Evolutionary conservation across 306 rosid genomes (phyloP).

Genomic region (Potentilla sterilis): DNA sequence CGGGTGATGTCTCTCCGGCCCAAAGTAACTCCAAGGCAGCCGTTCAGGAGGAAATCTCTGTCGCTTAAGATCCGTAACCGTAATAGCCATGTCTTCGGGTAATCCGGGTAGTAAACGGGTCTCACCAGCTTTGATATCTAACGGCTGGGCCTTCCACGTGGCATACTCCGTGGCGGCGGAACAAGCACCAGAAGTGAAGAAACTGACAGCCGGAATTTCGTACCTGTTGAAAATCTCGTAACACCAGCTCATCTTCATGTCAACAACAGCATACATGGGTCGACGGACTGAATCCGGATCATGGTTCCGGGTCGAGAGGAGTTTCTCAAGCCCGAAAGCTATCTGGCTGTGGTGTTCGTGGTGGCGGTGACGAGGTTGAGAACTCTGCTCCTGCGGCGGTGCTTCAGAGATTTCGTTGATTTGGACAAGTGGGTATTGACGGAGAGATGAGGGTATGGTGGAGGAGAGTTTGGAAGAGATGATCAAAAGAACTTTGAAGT

Average conservation of each 20-base stretch:
- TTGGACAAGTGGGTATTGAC: slow-evolving; percentile 38
- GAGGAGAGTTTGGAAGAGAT: slow-evolving; percentile 41
- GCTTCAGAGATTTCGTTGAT: slow-evolving; percentile 25
- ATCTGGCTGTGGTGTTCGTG: slow-evolving; percentile 14
- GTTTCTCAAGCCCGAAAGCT: slow-evolving; percentile 26
- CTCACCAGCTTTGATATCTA: slow-evolving; percentile 42
- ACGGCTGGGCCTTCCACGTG: slow-evolving; percentile 41
- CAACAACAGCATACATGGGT: too few relatives aligned
- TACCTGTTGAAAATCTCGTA: too few relatives aligned
- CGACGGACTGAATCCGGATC: too few relatives aligned
- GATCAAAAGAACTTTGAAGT: slow-evolving; percentile 32
- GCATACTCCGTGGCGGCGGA: slow-evolving; percentile 52
- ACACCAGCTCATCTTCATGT: too few relatives aligned
- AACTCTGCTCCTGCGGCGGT: neutral
- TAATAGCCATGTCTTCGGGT: slow-evolving; percentile 50
- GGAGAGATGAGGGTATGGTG: slow-evolving; percentile 47
- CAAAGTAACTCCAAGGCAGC: neutral
- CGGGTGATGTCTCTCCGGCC: neutral
- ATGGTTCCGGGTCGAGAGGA: slow-evolving; percentile 21
- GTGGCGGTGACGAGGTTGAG: slow-evolving; percentile 17
- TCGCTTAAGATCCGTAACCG: slow-evolving; percentile 32
- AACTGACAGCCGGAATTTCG: too few relatives aligned
- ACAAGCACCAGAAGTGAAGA: slow-evolving; percentile 66
- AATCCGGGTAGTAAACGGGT: slow-evolving; percentile 45
- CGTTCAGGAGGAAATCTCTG: slow-evolving; percentile 14